phyloP scores from a whole-genome alignment of 129 eudicot genomes.

The Pulicaria dysenterica region DNA sequence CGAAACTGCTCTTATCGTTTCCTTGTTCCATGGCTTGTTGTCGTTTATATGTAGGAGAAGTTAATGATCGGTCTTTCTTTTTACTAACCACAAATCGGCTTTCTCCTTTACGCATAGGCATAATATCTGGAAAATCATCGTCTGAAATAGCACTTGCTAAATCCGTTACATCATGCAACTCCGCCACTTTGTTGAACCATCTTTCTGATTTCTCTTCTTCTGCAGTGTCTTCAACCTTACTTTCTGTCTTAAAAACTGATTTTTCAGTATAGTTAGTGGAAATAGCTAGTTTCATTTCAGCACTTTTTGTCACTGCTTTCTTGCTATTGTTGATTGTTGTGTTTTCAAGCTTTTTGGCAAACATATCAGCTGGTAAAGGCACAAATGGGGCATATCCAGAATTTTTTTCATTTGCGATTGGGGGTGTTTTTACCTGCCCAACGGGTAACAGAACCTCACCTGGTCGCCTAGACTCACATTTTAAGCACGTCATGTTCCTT shows the following conservation, averaged over 20 bases:
- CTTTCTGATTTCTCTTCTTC: conserved; percentile 55
- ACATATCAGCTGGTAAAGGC: conserved; percentile 54
- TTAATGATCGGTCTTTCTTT: conserved; percentile 77
- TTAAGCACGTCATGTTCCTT: conserved; percentile 63
- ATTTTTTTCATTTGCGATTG: conserved; percentile 29
- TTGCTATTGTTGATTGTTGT: conserved; percentile 19
- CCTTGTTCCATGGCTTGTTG: conserved; percentile 35
- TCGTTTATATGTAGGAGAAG: conserved; percentile 58
- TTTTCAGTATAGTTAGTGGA: conserved; percentile 34
- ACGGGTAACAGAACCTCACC: conserved; percentile 36
- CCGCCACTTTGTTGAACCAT: conserved; percentile 65
- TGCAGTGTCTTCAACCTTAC: conserved; percentile 32
- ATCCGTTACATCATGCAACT: conserved; percentile 59
- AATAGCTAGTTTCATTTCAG: conserved; percentile 16
- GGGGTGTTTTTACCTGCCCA: conserved; percentile 30
- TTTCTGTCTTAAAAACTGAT: conserved; percentile 10
- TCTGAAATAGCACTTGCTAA: conserved; percentile 45
- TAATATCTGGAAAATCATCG: conserved; percentile 77
- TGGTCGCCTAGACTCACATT: conserved; percentile 75
- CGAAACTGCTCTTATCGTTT: conserved; percentile 46
- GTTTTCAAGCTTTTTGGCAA: conserved; percentile 38
- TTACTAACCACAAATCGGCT: conserved; percentile 72
- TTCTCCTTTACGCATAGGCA: conserved; percentile 88
- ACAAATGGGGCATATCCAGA: conserved; percentile 54
- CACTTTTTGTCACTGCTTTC: conserved; percentile 3